phyloP scores from a whole-genome alignment of 495 filamentous ascomycete species.

The Tuber borchii region DNA sequence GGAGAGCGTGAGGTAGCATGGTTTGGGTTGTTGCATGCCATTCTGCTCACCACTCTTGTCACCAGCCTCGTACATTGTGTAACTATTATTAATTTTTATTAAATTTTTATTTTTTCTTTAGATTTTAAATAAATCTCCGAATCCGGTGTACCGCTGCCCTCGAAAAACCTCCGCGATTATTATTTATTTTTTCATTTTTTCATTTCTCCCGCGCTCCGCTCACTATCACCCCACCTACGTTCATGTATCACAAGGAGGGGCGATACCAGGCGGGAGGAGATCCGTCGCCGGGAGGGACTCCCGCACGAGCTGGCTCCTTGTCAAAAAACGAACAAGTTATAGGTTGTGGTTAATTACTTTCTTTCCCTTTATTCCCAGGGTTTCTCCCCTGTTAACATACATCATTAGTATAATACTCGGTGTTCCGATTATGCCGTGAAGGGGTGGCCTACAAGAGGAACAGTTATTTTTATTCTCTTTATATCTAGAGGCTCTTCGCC shows the following conservation, averaged over 20 bases:
- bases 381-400: background rate
- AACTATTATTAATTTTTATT: background rate
- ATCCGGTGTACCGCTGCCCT: background rate
- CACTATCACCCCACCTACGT: background rate
- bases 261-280: no score
- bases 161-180: background rate
- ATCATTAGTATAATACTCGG: background rate
- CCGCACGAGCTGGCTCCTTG: background rate
- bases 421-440: background rate
- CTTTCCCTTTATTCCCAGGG: background rate
- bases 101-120: background rate
- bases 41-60: no score
- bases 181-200: background rate
- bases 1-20: no score
- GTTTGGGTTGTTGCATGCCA: no score
- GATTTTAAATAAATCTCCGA: background rate
- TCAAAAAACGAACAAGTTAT: background rate
- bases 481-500: background rate
- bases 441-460: background rate
- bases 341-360: background rate
- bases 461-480: background rate
- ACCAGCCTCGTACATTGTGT: background rate
- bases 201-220: no score
- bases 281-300: no score
- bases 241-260: background rate